Base-by-base conservation (phyloP, 2,329 filamentous ascomycete genomes). In the Fragosphaeria purpurea region DNA sequence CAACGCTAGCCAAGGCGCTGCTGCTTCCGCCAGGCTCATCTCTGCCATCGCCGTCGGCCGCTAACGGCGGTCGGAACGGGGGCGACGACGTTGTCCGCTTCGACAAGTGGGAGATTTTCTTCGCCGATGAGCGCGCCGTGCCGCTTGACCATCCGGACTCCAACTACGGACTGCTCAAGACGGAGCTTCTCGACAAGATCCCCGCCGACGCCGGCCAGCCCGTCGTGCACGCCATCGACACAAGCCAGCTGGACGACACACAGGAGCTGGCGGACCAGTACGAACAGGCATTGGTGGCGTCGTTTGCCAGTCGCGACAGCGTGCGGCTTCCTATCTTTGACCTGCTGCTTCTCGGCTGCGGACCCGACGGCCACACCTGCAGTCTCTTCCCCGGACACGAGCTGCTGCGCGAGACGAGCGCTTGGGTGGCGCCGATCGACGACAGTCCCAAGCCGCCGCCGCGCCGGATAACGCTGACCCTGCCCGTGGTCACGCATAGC, bases 361-460 rank as follows among this genome's bases (percentile, higher is more conserved):
- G 93, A 0, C 91, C 93, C 11, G 93, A 97, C 67, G 93, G 93
- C 48, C 93, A 98, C 72, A 97, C 93, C 37, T 97, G 93, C 82
- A 93, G 86, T 60, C 75, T 98, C 48, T 98, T 98, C 75, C 93
- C 93, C 5, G 85, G 85, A 50, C 91, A 96, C 65, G 79, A 84
- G 52, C 77, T 97, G 49, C 77, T 97, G 58, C 82, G 89, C 57
- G 91, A 97, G 72, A 80, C 80, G 38, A 84, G 83, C 61, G 88
- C 91, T 49, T 98, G 93, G 93, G 88, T 97, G 42, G 85, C 90
- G 11, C 80, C 88, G 44, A 94, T 96, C 63, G 82, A 85, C 62
- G 88, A 97, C 72, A 95, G 88, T 42, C 93, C 93, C 47, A 98
- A 98, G 77, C 91, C 91, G 40, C 93, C 93, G 44, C 79, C 88